Evolutionary conservation across 345 rosid genomes (phyloP), one percentile per base, ranked within the genome.

Genomic region (Salix caprea): DNA sequence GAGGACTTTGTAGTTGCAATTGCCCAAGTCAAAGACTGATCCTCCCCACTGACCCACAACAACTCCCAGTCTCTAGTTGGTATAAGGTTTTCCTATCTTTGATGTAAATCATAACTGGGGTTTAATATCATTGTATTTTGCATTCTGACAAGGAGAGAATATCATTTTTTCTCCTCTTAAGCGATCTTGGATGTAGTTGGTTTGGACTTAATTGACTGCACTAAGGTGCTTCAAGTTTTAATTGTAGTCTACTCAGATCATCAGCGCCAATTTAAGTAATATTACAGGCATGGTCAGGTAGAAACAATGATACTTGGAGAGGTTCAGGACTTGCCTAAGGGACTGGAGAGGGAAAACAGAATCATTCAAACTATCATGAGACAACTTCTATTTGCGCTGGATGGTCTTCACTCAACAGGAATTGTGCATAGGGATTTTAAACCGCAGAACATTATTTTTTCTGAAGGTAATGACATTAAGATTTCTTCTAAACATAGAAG

Each of bases 321-420:
- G 92, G 94, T 84, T 12, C 96, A 92, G 75, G 84, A 88, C 80
- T 73, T 93, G 85, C 96, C 94, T 12, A 93, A 86, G 82, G 96
- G 98, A 61, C 32, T 91, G 76, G 97, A 87, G 85, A 90, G 98
- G 85, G 99, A 96, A 74, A 91, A 91, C 82, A 86, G 74, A 80
- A 89, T 93, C 86, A 90, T 96, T 80, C 95, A 92, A 82, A 90
- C 99, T 75, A 87, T 93, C 69, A 90, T 92, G 92, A 86, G 96
- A 72, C 98, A 93, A 74, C 74, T 93, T 79, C 82, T 96, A 86
- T 93, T 96, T 87, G 98, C 94, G 58, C 75, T 96, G 86, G 99
- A 96, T 80, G 96, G 97, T 68, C 99, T 96, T 81, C 99, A 93
- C 86, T 93, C 98, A 4, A 96, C 98, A 0, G 99, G 97, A 80